A percentile compares a stretch with the other conserved stretches of the same genome.
phyloP scores from a whole-genome alignment of 176 grass and related monocot species.

The Eleusine coracana region DNA sequence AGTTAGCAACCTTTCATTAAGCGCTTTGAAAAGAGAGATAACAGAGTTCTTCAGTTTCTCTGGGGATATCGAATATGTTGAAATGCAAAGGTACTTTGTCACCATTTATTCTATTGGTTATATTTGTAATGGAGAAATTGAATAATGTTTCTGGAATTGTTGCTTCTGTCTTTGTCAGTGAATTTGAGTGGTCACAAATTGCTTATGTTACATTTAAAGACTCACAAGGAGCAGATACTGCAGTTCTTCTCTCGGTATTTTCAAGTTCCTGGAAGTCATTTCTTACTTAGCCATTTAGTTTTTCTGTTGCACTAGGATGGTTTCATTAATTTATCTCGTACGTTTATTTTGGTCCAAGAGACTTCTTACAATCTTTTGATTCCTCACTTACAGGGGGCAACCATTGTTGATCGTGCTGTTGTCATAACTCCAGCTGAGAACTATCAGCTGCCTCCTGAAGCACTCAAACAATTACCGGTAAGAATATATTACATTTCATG shows the following conservation, averaged over 20 bases:
- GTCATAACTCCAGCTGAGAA: slow-evolving; percentile 77
- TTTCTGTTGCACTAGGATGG: slow-evolving; percentile 25
- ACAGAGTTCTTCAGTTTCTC: slow-evolving; percentile 98
- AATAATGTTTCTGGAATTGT: slow-evolving; percentile 30
- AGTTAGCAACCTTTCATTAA: slow-evolving; percentile 85
- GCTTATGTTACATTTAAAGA: slow-evolving; percentile 97
- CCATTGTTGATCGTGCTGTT: slow-evolving; percentile 83
- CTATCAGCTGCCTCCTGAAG: slow-evolving; percentile 82
- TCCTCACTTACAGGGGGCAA: slow-evolving; percentile 74
- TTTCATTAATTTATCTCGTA: slow-evolving; percentile 1
- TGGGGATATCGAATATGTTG: slow-evolving; percentile 88
- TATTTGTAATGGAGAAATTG: slow-evolving; percentile 27
- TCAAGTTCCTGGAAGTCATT: slow-evolving; percentile 30
- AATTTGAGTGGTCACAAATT: slow-evolving; percentile 86
- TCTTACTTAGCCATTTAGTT: neutral
- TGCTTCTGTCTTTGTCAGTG: slow-evolving; percentile 54
- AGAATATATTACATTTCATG: slow-evolving; percentile 9
- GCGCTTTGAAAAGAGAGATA: slow-evolving; percentile 82
- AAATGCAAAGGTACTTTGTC: slow-evolving; percentile 80
- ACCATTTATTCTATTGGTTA: slow-evolving; percentile 5
- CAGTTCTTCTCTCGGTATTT: slow-evolving; percentile 87
- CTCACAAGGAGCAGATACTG: slow-evolving; percentile 89
- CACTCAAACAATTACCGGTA: slow-evolving; percentile 58
- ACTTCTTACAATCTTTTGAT: slow-evolving; percentile 15
- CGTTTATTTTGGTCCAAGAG: slow-evolving; percentile 11